phyloP scores from a whole-genome alignment of 2,329 filamentous ascomycete species.

The Nothophoma quercina region DNA sequence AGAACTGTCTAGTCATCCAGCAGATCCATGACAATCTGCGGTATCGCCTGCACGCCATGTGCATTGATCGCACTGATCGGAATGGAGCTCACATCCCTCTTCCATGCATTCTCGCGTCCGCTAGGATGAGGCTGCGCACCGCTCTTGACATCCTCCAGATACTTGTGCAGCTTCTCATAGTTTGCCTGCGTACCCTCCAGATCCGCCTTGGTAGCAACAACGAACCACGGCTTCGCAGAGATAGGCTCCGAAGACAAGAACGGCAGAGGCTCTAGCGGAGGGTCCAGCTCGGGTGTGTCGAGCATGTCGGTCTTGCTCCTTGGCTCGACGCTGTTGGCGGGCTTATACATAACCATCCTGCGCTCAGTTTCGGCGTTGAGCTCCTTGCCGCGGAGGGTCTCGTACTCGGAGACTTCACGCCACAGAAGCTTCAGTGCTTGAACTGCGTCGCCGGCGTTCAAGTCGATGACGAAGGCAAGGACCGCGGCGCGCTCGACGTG shows the following conservation, averaged over 20 bases:
- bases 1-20: conserved; percentile 51
- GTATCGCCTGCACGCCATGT: conserved; percentile 79
- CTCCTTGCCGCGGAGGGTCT: conserved; percentile 78
- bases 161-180: conserved; percentile 72
- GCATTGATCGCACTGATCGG: conserved; percentile 90
- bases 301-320: conserved; percentile 29
- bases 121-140: conserved; percentile 77
- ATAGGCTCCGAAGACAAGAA: conserved; percentile 71
- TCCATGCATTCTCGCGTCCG: conserved; percentile 68
- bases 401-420: conserved; percentile 90
- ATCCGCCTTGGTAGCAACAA: conserved; percentile 93
- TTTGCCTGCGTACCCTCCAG: conserved; percentile 79
- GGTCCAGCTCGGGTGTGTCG: conserved; percentile 33
- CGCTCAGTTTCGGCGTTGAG: conserved; percentile 69
- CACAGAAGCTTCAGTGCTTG: conserved; percentile 81
- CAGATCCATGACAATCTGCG: conserved; percentile 75
- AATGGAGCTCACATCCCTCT: conserved; percentile 66
- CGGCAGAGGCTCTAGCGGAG: conserved; percentile 49
- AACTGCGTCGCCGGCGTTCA: conserved; percentile 80
- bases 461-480: conserved; percentile 91
- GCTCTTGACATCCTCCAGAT: conserved; percentile 71
- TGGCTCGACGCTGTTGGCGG: conserved; percentile 23
- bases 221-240: conserved; percentile 95
- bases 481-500: conserved; percentile 95
- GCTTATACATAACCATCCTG: conserved; percentile 64